Percentiles rank a stretch among this genome's conserved stretches.
phyloP scores from a whole-genome alignment of 2,329 filamentous ascomycete species.

The Exophiala dermatitidis region DNA sequence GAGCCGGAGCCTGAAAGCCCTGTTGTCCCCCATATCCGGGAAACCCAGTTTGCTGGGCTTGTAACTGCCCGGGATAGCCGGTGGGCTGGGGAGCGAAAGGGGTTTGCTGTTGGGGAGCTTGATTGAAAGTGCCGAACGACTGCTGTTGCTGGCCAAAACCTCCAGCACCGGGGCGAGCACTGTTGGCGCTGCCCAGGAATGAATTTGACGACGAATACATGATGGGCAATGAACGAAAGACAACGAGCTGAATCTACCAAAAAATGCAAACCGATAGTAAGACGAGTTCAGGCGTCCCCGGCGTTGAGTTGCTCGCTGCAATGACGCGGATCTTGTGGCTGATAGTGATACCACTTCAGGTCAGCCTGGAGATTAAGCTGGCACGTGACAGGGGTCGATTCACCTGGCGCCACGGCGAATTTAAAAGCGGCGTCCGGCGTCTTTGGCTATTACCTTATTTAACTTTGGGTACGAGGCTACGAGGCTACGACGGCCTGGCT shows the following conservation, averaged over 20 bases:
- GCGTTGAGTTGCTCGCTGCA: not conserved
- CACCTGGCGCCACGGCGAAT: no score
- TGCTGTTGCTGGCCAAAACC: conserved; percentile 49
- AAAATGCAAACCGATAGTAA: conserved; percentile 8
- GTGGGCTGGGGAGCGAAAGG: conserved; percentile 50
- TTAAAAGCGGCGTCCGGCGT: no score
- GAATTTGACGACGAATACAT: conserved; percentile 92
- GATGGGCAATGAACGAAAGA: conserved; percentile 29
- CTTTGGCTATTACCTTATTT: no score
- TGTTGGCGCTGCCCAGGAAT: conserved; percentile 72
- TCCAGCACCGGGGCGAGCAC: conserved; percentile 61
- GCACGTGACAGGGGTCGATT: not conserved
- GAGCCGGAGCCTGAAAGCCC: conserved; percentile 40
- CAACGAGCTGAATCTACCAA: conserved; percentile 26
- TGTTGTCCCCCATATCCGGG: conserved; percentile 44
- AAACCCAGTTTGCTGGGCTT: conserved; percentile 64
- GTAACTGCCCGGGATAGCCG: conserved; percentile 49
- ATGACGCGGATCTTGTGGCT: conserved; percentile 9
- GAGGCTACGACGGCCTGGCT: no score
- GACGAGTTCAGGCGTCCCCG: conserved; percentile 6
- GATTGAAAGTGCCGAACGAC: conserved; percentile 45
- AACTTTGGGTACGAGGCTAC: no score
- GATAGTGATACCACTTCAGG: not conserved
- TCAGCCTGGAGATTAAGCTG: not conserved
- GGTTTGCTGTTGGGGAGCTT: conserved; percentile 52